These are phyloP conservation scores for Hanseniaspora jakobsenii DNA, from an alignment of 805 yeast species.

Conservation along the genomic window DNA sequence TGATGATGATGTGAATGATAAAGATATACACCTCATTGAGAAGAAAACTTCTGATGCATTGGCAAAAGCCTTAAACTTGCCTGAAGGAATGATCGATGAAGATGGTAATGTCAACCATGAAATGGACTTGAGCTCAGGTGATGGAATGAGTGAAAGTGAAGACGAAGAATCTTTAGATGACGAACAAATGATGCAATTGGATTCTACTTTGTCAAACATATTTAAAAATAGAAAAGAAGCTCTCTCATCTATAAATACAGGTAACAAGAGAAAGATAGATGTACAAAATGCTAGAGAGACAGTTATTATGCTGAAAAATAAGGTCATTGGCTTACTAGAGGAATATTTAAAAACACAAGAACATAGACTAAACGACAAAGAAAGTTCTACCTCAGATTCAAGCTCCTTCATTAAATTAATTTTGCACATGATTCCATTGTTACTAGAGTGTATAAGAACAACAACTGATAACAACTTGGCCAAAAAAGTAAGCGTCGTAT, in stretches of 20 bases:
- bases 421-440: conserved; percentile 40
- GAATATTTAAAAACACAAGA: conserved; percentile 40
- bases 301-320: conserved; percentile 63
- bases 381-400: neutral
- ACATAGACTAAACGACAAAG: conserved; percentile 17
- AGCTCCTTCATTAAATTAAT: conserved; percentile 24
- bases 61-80: conserved; percentile 61
- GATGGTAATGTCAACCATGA: conserved; percentile 37
- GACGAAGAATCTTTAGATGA: conserved; percentile 85
- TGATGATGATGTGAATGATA: too few species aligned
- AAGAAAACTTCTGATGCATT: conserved; percentile 48
- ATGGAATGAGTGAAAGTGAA: conserved; percentile 36
- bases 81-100: conserved; percentile 35
- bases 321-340: conserved; percentile 69
- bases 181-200: conserved; percentile 92
- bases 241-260: conserved; percentile 41
- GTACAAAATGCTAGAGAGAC: conserved; percentile 69
- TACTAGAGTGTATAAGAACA: conserved; percentile 46
- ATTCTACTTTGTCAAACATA: conserved; percentile 67
- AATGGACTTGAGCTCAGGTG: conserved; percentile 33
- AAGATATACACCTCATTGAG: conserved; percentile 34
- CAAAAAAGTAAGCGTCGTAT: conserved; percentile 58
- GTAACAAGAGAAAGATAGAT: conserved; percentile 58
- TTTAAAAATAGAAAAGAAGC: conserved; percentile 73
- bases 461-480: conserved; percentile 64